Evolutionary conservation across 1,139 yeast species (phyloP).

Genomic region (Suhomyces taliae): DNA sequence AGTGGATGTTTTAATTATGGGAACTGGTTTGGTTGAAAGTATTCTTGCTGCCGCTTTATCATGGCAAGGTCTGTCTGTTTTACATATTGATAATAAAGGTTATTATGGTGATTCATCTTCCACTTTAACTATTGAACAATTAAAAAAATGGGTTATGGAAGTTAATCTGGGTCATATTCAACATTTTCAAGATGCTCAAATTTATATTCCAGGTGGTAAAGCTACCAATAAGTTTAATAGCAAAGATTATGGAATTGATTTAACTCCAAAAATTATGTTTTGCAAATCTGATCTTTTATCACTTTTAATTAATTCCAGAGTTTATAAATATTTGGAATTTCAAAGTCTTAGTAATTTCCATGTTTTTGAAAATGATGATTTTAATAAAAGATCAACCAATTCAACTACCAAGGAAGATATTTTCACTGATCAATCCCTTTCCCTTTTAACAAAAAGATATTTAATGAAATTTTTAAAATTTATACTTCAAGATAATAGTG

Average conservation of each 20-base stretch:
- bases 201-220: conserved; percentile 66
- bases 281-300: conserved; percentile 84
- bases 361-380: conserved; percentile 85
- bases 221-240: conserved; percentile 51
- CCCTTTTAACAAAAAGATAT: conserved; percentile 74
- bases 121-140: conserved; percentile 80
- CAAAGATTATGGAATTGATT: conserved; percentile 81
- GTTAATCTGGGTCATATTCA: conserved; percentile 52
- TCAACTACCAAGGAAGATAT: conserved; percentile 81
- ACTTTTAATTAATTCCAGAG: conserved; percentile 77
- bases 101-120: conserved; percentile 90
- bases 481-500: conserved; percentile 66
- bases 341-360: conserved; percentile 87
- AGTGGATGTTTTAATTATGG: conserved; percentile 86
- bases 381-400: conserved; percentile 72
- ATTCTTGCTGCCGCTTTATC: conserved; percentile 91
- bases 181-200: conserved; percentile 58
- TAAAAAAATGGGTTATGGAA: conserved; percentile 74
- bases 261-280: conserved; percentile 85
- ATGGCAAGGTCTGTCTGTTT: conserved; percentile 92
- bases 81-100: conserved; percentile 80
- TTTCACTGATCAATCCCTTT: conserved; percentile 81
- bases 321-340: conserved; percentile 88
- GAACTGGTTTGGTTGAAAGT: conserved; percentile 89
- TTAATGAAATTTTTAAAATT: conserved; percentile 93